Base-by-base conservation (phyloP, 1,284 basidiomycete species). In the Ceratobasidium sp. region DNA sequence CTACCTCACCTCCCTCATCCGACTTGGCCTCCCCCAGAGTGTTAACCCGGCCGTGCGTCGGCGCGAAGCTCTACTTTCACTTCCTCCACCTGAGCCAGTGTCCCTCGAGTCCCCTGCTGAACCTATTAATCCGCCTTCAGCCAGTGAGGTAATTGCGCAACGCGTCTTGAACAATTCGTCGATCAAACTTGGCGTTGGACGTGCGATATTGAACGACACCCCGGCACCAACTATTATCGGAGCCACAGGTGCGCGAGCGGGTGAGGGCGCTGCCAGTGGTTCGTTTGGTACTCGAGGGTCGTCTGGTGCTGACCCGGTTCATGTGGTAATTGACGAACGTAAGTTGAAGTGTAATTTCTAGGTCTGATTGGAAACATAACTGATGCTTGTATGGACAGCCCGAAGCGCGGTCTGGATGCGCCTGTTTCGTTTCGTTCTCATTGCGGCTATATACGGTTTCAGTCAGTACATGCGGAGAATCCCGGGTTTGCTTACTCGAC, bases 241-340 rank as follows among this genome's bases (percentile, higher is more conserved):
- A 38, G 49, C 70, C 44, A 49, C 46, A 18, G 62, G 69, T 14
- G 32, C 63, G 63, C 32, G 70, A 54, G 13, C 50, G 43, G 21
- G 46, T 30, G 38, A 46, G 43, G 47, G 47, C n/a, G 49, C 32
- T 50, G 47, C 59, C 8, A 18, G 61, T 16, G 64, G 52, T 28
- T 57, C 64, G 8, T 50, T 72, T 63, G 73, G 57, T 14, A 69
- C 16, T 78, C 54, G 79, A 80, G 30, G 66, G 71, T 70, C 83
- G 85, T 62, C 61, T 58, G 52, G 80, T 82, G 83, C 82, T 1
- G 85, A 85, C 75, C 92, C 93, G 5, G 90, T 95, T 44, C 87
- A 90, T 66, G 93, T 95, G 44, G 87, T 91, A 44, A 86, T 95
- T 76, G 88, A 88, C 75, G 92, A 94, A 85, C 87, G 92, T 90